These are phyloP conservation scores for Striga hermonthica DNA, from an alignment of 305 asterid genomes.

Conservation along the genomic window DNA sequence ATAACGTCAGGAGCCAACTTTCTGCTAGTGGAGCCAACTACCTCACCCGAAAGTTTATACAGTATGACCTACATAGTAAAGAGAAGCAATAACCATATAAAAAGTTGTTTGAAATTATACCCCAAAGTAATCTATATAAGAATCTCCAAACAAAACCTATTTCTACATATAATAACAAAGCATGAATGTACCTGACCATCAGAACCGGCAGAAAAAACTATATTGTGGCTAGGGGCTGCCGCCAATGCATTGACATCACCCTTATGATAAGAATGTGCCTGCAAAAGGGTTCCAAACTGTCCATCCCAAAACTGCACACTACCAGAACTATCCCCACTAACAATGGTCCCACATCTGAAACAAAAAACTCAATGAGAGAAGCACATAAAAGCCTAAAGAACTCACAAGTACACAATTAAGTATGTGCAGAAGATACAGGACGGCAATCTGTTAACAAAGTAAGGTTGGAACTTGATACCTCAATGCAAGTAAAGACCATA, in stretches of 20 bases:
- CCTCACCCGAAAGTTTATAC: conserved; percentile 67
- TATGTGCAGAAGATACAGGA: conserved; percentile 7
- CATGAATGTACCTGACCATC: conserved; percentile 83
- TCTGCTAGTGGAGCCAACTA: conserved; percentile 41
- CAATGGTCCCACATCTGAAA: conserved; percentile 84
- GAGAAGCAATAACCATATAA: conserved; percentile 7
- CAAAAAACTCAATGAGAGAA: conserved; percentile 20
- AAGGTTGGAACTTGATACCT: conserved; percentile 44
- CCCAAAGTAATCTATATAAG: neutral
- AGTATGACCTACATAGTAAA: conserved; percentile 55
- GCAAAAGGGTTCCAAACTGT: conserved; percentile 79
- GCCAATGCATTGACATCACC: conserved; percentile 94
- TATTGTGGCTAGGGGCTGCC: conserved; percentile 74
- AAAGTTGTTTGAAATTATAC: conserved; percentile 10
- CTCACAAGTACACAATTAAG: neutral
- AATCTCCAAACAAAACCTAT: conserved; percentile 14
- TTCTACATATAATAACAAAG: neutral
- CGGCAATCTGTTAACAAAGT: conserved; percentile 1
- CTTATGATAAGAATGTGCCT: conserved; percentile 81
- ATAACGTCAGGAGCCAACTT: conserved; percentile 35
- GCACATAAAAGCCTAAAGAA: neutral
- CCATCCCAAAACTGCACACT: conserved; percentile 92
- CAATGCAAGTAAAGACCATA: conserved; percentile 88
- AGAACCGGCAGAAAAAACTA: conserved; percentile 92
- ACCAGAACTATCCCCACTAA: conserved; percentile 93